Base-by-base conservation (phyloP, 768 basidiomycete genomes). In the Kwoniella bestiolae region DNA sequence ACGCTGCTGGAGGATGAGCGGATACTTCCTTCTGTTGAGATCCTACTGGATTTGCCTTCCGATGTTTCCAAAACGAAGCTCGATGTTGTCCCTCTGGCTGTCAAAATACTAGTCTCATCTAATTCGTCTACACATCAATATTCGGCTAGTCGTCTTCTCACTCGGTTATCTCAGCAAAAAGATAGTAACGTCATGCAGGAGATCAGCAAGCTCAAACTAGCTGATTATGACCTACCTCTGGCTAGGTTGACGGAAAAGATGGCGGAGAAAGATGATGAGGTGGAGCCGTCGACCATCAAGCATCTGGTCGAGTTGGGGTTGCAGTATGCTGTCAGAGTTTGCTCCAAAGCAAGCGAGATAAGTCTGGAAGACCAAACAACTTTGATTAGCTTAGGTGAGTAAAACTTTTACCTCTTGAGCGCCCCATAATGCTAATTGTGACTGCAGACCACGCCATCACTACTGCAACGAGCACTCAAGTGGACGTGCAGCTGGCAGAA, bases 401-500 rank as follows among this genome's bases (percentile, higher is more conserved):
- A 28, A 53, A 41, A n/a, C 11, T 44, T 26, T 18, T 16, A 11
- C 12, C 6, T 7, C 16, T 45, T 44, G 57, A 28, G 41, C 11
- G 23, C 12, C 12, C 6, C 16, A 38, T 14, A 8, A 34, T 34
- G 50, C 55, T 65, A 46, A 65, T 26, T 9, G 21, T 16, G 3
- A 25, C 0, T 5, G 29, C 31, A 60, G 60, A 56, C 31, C 3
- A 31, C 14, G 28, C 59, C 7, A 56, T 60, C 25, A 21, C 38
- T 45, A 34, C 7, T 28, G 12, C 38, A 38, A 26, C 38, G 45
- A 35, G 52, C n/a, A 60, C 82, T 2, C 71, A 73, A 21, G 72
- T 85, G 34, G 89, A 89, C 67, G 68, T 83, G 0, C 86, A 90
- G 69, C 75, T 89, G 8, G 87, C 86, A 0, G 93, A 96, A 65